Evolutionary conservation across 2,329 filamentous ascomycete species (phyloP).

Genomic region (Pseudocercospora pini-densiflorae): DNA sequence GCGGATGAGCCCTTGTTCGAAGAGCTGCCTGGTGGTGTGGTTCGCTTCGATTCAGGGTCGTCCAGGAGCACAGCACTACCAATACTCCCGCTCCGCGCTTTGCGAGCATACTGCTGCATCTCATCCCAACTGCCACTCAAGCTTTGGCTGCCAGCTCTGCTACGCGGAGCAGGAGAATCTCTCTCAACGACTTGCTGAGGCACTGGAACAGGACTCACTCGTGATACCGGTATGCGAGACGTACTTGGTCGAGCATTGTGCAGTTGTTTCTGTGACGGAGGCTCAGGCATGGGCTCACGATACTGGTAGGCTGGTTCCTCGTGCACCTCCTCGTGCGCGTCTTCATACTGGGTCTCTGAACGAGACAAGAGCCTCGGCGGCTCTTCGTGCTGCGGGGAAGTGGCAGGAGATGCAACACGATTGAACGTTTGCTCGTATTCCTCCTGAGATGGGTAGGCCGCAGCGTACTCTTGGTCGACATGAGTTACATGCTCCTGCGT

Average conservation of each 20-base stretch:
- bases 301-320: not conserved
- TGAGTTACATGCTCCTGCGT: conserved; percentile 5
- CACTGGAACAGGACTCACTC: conserved; percentile 77
- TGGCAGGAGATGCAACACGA: conserved; percentile 35
- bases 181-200: conserved; percentile 73
- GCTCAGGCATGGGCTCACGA: not conserved
- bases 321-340: not conserved
- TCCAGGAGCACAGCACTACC: conserved; percentile 59
- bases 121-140: conserved; percentile 60
- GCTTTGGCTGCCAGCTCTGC: conserved; percentile 59
- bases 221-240: conserved; percentile 87
- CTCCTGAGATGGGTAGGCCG: conserved; percentile 27
- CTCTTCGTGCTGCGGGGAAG: conserved; percentile 44
- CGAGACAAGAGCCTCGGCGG: conserved; percentile 26
- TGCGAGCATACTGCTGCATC: conserved; percentile 51
- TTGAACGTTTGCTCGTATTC: conserved; percentile 28
- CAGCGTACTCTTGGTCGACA: conserved; percentile 23
- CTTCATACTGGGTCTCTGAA: conserved; percentile 45
- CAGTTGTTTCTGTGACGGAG: conserved; percentile 48
- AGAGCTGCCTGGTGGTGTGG: conserved; percentile 42
- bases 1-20: conserved; percentile 29
- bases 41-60: conserved; percentile 46
- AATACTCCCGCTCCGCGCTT: conserved; percentile 68
- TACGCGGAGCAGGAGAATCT: conserved; percentile 69
- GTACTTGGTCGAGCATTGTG: conserved; percentile 51